Evolutionary conservation across 257 asterid genomes (phyloP).

Genomic region (Verbascum thapsus): DNA sequence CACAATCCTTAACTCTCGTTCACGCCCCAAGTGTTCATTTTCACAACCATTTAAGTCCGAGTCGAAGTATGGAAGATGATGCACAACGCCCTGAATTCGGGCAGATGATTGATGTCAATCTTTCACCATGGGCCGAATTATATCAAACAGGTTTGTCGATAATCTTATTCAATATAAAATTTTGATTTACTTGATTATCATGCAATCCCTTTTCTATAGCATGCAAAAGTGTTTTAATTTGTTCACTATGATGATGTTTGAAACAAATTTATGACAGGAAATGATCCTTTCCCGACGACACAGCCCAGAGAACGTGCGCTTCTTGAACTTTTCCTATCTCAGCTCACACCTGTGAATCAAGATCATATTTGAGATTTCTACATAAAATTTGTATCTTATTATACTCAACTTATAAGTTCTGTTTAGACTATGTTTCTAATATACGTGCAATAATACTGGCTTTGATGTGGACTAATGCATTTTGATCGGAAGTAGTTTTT

Average conservation of each 20-base stretch:
- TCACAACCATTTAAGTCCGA: constrained; percentile 50
- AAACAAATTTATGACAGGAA: constrained; percentile 32
- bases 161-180: neutral
- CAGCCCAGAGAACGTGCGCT: constrained; percentile 74
- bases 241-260: neutral
- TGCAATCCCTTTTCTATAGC: no score
- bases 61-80: constrained; percentile 55
- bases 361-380: constrained; percentile 35
- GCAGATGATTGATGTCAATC: constrained; percentile 65
- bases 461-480: no score
- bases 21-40: constrained; percentile 43
- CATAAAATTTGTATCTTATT: constrained; percentile 6
- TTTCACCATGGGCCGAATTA: constrained; percentile 63
- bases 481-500: no score
- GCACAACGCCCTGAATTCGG: constrained; percentile 51
- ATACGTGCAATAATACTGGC: constrained; percentile 21
- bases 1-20: constrained; percentile 48
- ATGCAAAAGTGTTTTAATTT: no score
- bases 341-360: constrained; percentile 57
- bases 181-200: neutral
- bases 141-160: constrained; percentile 56
- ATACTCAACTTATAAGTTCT: neutral
- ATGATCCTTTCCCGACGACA: constrained; percentile 49
- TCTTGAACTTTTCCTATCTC: constrained; percentile 65
- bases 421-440: neutral